Evolutionary conservation across 176 grass and related monocot species (phyloP).

Genomic region (Ensete glaucum): DNA sequence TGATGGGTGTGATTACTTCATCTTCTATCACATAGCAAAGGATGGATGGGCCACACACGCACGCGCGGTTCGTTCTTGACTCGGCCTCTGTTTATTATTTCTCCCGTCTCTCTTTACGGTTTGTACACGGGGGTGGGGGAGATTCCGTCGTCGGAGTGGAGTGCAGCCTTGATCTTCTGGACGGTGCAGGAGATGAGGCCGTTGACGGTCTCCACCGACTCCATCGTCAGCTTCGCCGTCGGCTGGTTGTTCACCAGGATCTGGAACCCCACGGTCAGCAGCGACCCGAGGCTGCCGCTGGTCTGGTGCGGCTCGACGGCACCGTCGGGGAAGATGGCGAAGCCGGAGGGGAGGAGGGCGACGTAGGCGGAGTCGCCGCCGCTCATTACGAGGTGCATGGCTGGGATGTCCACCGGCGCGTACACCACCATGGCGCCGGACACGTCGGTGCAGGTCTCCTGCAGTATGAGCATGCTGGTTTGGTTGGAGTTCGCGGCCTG

Average conservation of each 20-base stretch:
- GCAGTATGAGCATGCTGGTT: constrained; percentile 31
- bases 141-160: constrained; percentile 37
- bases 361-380: constrained; percentile 5
- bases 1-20: too few species aligned
- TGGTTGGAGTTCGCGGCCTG: constrained; percentile 34
- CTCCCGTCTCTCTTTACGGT: not conserved
- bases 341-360: not conserved
- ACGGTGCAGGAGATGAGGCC: constrained; percentile 79
- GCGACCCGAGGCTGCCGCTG: not conserved
- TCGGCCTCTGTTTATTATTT: not conserved
- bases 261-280: not conserved
- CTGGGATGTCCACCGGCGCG: constrained; percentile 3
- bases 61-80: constrained; percentile 1
- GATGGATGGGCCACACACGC: not conserved
- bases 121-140: too few species aligned
- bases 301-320: not conserved
- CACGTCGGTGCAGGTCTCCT: constrained; percentile 17
- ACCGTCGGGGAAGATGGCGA: constrained; percentile 8
- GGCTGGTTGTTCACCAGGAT: not conserved
- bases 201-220: constrained; percentile 68
- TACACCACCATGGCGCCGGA: constrained; percentile 29
- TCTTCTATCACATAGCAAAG: not conserved
- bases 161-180: constrained; percentile 63
- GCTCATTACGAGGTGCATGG: constrained; percentile 20
- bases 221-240: constrained; percentile 56